phyloP scores from a whole-genome alignment of 2,329 filamentous ascomycete species.

The Didymella sp. region DNA sequence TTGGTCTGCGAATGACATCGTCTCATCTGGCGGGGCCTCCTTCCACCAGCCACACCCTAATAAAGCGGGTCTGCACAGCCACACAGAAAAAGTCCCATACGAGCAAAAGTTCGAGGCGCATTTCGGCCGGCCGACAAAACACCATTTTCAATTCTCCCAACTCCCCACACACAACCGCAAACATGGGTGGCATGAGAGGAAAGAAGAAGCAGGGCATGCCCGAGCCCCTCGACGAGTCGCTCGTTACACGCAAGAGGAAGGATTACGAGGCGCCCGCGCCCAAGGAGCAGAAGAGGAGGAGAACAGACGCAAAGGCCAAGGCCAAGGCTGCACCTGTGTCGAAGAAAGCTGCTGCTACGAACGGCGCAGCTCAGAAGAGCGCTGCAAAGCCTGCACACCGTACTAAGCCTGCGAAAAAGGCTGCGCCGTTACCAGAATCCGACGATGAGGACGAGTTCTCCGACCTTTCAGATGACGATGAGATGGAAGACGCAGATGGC shows the following conservation, averaged over 20 bases:
- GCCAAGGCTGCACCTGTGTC: constrained; percentile 27
- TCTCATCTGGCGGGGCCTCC: constrained; percentile 12
- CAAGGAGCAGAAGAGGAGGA: constrained; percentile 64
- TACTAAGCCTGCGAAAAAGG: constrained; percentile 45
- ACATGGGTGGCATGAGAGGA: constrained; percentile 86
- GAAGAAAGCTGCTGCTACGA: constrained; percentile 52
- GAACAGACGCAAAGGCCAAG: constrained; percentile 51
- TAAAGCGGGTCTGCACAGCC: too few relatives aligned
- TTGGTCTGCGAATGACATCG: constrained; percentile 39
- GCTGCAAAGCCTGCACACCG: constrained; percentile 32
- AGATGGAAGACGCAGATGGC: constrained; percentile 53
- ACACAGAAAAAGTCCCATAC: not conserved
- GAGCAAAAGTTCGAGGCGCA: constrained; percentile 29
- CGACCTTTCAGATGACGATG: constrained; percentile 42
- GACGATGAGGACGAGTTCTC: constrained; percentile 49
- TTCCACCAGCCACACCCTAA: too few relatives aligned
- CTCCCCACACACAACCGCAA: constrained; percentile 21
- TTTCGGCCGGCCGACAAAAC: constrained; percentile 18
- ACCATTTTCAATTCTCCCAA: constrained; percentile 7
- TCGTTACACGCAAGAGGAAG: constrained; percentile 87
- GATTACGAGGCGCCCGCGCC: constrained; percentile 63
- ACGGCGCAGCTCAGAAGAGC: constrained; percentile 38
- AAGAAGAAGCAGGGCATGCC: constrained; percentile 96
- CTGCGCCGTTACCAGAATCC: constrained; percentile 37
- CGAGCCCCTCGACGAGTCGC: constrained; percentile 75